Conservation (phyloP, 2,329 filamentous ascomycete species). For the Microcyclospora pomicola region DNA sequence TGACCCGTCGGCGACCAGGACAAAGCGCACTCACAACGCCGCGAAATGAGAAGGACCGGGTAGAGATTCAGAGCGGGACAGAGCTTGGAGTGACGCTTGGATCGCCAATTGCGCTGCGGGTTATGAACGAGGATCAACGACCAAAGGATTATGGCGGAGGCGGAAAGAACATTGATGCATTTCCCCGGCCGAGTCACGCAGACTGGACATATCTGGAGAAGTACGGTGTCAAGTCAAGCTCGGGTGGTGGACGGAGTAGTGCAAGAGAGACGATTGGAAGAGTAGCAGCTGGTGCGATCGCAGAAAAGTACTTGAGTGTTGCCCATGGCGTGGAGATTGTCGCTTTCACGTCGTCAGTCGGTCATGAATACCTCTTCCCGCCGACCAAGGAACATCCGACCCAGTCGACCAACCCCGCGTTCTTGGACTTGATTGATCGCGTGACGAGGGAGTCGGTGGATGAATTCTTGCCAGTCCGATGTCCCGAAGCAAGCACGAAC, state of each 20-base stretch:
- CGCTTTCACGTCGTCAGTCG: slow-evolving; percentile 77
- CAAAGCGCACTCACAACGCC: slow-evolving; percentile 86
- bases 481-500: slow-evolving; percentile 54
- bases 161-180: slow-evolving; percentile 64
- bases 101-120: slow-evolving; percentile 76
- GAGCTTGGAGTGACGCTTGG: slow-evolving; percentile 83
- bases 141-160: slow-evolving; percentile 69
- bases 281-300: slow-evolving; percentile 82
- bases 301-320: slow-evolving; percentile 77
- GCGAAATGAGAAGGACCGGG: slow-evolving; percentile 79
- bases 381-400: slow-evolving; percentile 54
- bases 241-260: slow-evolving; percentile 76
- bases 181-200: slow-evolving; percentile 81
- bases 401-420: slow-evolving; percentile 61
- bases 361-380: slow-evolving; percentile 63
- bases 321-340: slow-evolving; percentile 82
- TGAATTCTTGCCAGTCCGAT: slow-evolving; percentile 70
- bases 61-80: slow-evolving; percentile 84
- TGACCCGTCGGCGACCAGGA: slow-evolving; percentile 78
- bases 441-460: slow-evolving; percentile 70
- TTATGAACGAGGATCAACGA: slow-evolving; percentile 84
- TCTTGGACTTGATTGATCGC: slow-evolving; percentile 57
- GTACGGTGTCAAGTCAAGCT: slow-evolving; percentile 86
- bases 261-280: slow-evolving; percentile 89
- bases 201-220: slow-evolving; percentile 97